Base-by-base conservation (phyloP, 768 basidiomycete genomes). In the Thelephora ganbajun region DNA sequence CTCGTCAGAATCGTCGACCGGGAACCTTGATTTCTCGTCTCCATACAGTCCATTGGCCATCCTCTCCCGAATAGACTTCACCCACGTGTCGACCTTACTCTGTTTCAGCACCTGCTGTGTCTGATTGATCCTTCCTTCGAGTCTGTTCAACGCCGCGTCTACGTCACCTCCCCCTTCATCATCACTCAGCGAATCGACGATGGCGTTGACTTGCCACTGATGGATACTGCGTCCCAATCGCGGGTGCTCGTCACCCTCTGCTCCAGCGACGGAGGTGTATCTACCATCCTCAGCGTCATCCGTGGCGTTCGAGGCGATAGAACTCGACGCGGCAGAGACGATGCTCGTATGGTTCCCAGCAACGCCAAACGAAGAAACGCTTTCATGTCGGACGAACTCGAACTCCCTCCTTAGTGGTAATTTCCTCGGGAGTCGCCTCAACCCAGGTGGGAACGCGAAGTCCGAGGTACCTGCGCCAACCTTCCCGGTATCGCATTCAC, bases 71-170 rank as follows among this genome's bases (percentile, higher is more conserved):
- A 89, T 80, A 11, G 73, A 74, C 52, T 74, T 73, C 43, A 89
- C 77, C 88, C 88, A 90, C 2, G 78, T 77, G 58, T 90, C 80
- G 3, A 92, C 85, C 59, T 89, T 88, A 43, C 71, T 70, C 33
- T 73, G 74, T 56, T 81, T 87, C 54, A 79, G 83, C 52, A 76
- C 69, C 58, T 83, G 76, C 57, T 75, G 73, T 50, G 77, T 68
- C 0, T 74, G 74, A 59, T 89, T 88, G 47, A 92, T 85, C 59
- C 89, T 79, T 0, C 90, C 92, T 61, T 94, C 90, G 35, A 96
- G 71, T 11, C 83, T 69, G 19, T 74, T 69, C 52, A 96, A 61
- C 14, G 92, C 90, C 6, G 79, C 84, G 30, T 90, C 88, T 14
- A 86, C 82, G 55, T 86, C 89, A 1, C 88, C 88, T 14, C 65